Evolutionary conservation across 192 early-diverging fungal genomes (phyloP).

Genomic region (Dissophora ornata): DNA sequence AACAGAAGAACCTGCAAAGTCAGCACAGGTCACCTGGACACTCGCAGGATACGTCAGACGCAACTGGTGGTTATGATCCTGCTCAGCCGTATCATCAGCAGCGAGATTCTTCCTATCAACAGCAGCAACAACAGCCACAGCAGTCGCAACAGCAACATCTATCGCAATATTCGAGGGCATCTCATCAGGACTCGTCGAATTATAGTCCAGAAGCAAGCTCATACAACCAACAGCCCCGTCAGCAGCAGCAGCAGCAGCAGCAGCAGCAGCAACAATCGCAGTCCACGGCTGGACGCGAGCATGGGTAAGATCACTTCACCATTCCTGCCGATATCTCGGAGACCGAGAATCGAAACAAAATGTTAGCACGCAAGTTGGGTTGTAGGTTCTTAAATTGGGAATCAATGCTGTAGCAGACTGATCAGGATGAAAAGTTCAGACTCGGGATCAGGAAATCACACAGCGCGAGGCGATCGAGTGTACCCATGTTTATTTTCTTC

Average conservation of each 20-base stretch:
- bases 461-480: too few relatives aligned
- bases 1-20: neutral
- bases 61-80: conserved; percentile 25
- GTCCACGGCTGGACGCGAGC: conserved; percentile 32
- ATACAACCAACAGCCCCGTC: conserved; percentile 7
- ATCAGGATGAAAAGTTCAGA: too few relatives aligned
- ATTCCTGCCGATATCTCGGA: too few relatives aligned
- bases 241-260: conserved; percentile 10
- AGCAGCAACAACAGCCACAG: conserved; percentile 17
- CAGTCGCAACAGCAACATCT: conserved; percentile 10
- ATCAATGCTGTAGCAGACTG: too few relatives aligned
- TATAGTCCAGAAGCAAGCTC: conserved; percentile 2
- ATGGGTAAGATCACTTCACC: conserved; percentile 30
- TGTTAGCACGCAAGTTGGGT: too few relatives aligned
- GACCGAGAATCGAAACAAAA: too few relatives aligned
- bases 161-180: neutral
- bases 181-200: neutral
- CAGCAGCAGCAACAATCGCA: conserved; percentile 21
- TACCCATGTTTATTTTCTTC: too few relatives aligned
- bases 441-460: too few relatives aligned
- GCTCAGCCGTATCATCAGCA: conserved; percentile 29
- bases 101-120: conserved; percentile 9
- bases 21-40: neutral
- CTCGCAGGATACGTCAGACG: neutral
- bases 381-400: too few relatives aligned